Conservation (phyloP, 208 protist genomes). For the Trypanosoma caninum region DNA sequence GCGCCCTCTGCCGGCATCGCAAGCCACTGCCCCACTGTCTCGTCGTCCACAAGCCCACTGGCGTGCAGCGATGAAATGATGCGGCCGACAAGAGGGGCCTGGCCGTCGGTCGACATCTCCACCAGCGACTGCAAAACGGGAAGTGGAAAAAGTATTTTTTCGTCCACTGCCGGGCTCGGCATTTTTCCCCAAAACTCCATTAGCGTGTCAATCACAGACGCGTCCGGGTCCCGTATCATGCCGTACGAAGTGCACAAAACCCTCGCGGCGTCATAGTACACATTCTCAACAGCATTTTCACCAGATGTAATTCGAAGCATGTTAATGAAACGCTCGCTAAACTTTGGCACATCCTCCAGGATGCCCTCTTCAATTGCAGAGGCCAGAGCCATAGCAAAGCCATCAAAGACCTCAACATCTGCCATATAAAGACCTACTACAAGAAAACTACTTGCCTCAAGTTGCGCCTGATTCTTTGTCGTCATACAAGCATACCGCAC, state of each 20-base stretch:
- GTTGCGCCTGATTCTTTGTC: constrained; percentile 77
- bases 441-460: constrained; percentile 80
- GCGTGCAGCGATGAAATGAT: constrained; percentile 62
- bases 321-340: constrained; percentile 79
- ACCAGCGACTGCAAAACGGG: constrained; percentile 51
- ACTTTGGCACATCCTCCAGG: constrained; percentile 83
- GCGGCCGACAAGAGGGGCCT: constrained; percentile 48
- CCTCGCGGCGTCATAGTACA: constrained; percentile 79
- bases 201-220: constrained; percentile 54
- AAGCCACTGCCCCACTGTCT: constrained; percentile 49
- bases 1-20: constrained; percentile 24
- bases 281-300: constrained; percentile 59
- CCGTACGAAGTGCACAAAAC: constrained; percentile 75
- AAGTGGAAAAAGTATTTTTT: constrained; percentile 42
- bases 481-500: constrained; percentile 79
- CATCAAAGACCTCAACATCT: constrained; percentile 73
- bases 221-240: constrained; percentile 45
- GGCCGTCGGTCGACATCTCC: constrained; percentile 35
- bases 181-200: constrained; percentile 79
- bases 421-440: constrained; percentile 69
- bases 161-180: constrained; percentile 35
- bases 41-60: constrained; percentile 57
- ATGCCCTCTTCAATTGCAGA: constrained; percentile 77
- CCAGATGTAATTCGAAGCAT: constrained; percentile 80
- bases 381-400: constrained; percentile 64